A percentile compares a stretch with the other conserved stretches of the same genome.
Conservation (phyloP, 2,329 filamentous ascomycete genomes). For the Pseudopyricularia cyperi region DNA sequence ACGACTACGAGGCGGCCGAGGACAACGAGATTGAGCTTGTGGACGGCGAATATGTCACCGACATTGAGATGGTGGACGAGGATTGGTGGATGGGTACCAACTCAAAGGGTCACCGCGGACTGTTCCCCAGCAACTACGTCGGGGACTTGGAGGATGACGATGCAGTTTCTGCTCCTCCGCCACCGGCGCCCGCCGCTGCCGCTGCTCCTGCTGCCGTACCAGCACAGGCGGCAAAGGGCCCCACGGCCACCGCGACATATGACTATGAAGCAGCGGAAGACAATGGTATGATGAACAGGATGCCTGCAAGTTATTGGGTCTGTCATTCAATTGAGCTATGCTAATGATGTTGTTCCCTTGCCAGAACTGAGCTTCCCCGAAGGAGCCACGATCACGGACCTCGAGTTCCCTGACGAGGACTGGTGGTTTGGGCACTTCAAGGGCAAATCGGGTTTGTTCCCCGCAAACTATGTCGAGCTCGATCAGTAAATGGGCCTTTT, state of each 20-base stretch:
- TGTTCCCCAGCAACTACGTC: constrained; percentile 97
- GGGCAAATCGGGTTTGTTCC: constrained; percentile 74
- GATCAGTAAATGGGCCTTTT: constrained; percentile 19
- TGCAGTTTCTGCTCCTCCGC: constrained; percentile 11
- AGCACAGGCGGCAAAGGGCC: constrained; percentile 24
- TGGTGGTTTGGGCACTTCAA: constrained; percentile 93
- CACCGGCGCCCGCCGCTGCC: constrained; percentile 19
- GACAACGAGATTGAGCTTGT: constrained; percentile 89
- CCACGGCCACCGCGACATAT: constrained; percentile 74
- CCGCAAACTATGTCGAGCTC: constrained; percentile 56
- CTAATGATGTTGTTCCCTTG: constrained; percentile 19
- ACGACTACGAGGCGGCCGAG: constrained; percentile 95
- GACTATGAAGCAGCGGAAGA: constrained; percentile 97
- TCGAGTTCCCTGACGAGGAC: constrained; percentile 96
- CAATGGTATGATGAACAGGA: constrained; percentile 44
- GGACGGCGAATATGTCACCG: constrained; percentile 77
- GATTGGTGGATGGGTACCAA: constrained; percentile 99
- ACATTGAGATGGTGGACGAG: constrained; percentile 95
- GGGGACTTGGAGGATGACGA: constrained; percentile 59
- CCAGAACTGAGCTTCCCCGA: constrained; percentile 73
- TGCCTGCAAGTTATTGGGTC: background rate
- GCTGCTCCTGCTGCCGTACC: constrained; percentile 24
- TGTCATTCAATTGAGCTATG: constrained; percentile 6
- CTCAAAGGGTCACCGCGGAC: constrained; percentile 64
- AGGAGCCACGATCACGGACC: constrained; percentile 63